A percentile compares a stretch with the other conserved stretches of the same genome.
phyloP scores from a whole-genome alignment of 805 yeast genomes.

The Phaffomyces thermotolerans region DNA sequence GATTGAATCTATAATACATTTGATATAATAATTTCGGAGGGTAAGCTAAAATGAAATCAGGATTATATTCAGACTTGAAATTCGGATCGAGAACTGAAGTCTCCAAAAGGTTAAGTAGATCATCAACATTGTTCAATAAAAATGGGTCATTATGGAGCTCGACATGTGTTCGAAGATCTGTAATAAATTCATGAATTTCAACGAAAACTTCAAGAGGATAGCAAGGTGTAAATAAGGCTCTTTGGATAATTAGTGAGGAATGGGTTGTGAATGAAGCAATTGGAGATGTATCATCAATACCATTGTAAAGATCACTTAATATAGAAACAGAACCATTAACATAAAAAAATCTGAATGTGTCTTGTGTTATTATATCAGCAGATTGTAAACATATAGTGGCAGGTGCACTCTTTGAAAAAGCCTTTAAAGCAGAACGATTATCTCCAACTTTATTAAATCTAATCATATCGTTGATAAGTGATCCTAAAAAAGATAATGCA shows the following conservation, averaged over 20 bases:
- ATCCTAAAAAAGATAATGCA: constrained; percentile 8
- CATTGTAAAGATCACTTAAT: constrained; percentile 12
- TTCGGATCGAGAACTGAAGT: constrained; percentile 1
- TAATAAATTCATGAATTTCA: constrained; percentile 13
- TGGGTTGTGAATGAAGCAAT: constrained; percentile 10
- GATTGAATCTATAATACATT: constrained; percentile 11
- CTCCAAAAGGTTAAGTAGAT: constrained; percentile 8
- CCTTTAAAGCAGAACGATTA: constrained; percentile 1
- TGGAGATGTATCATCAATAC: constrained; percentile 13
- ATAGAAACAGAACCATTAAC: constrained; percentile 14
- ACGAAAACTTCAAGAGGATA: constrained; percentile 13
- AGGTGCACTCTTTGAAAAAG: constrained; percentile 3
- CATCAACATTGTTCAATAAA: constrained; percentile 4
- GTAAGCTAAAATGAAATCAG: constrained; percentile 11
- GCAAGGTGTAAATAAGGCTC: constrained; percentile 15
- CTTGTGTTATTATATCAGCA: constrained; percentile 10
- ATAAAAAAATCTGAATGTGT: constrained; percentile 8
- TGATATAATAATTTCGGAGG: constrained; percentile 12
- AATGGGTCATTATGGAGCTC: constrained; percentile 6
- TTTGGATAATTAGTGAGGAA: constrained; percentile 2
- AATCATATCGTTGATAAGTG: constrained; percentile 8
- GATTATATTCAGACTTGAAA: neutral
- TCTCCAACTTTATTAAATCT: constrained; percentile 8
- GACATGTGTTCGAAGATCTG: constrained; percentile 8
- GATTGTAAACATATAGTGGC: constrained; percentile 15